phyloP scores from a whole-genome alignment of 2,329 filamentous ascomycete genomes.

The Sporothrix brunneoviolacea region DNA sequence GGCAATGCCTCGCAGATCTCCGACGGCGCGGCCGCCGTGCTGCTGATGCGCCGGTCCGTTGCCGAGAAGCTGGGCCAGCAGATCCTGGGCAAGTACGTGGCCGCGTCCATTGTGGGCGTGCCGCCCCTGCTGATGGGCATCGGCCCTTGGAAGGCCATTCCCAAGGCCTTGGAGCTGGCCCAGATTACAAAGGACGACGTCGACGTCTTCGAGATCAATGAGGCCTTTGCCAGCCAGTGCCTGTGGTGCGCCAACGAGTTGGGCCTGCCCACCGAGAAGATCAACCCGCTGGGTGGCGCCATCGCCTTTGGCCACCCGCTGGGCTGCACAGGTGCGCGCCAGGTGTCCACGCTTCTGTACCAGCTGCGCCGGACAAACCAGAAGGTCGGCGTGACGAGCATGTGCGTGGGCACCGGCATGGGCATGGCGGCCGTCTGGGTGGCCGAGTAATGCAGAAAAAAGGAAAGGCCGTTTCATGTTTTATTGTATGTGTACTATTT shows the following conservation, averaged over 20 bases:
- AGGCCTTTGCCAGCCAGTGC: conserved; percentile 94
- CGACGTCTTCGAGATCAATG: conserved; percentile 98
- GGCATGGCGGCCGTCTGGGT: conserved; percentile 97
- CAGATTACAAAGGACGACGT: conserved; percentile 84
- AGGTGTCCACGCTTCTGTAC: conserved; percentile 86
- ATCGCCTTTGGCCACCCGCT: conserved; percentile 95
- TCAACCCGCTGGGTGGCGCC: conserved; percentile 95
- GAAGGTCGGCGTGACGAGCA: conserved; percentile 85
- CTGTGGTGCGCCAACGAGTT: conserved; percentile 90
- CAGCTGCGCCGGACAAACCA: conserved; percentile 79
- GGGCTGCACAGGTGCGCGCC: conserved; percentile 87
- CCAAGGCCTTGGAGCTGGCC: conserved; percentile 80
- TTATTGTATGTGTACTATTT: neutral
- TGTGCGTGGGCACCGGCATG: conserved; percentile 97
- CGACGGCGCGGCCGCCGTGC: conserved; percentile 88
- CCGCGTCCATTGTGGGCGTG: conserved; percentile 79
- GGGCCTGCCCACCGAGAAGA: conserved; percentile 72
- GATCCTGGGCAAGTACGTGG: conserved; percentile 88
- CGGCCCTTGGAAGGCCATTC: conserved; percentile 93
- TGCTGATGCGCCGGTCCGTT: conserved; percentile 90
- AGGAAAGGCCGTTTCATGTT: neutral
- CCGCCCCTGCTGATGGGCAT: conserved; percentile 92
- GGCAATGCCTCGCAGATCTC: conserved; percentile 95
- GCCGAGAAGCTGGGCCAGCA: conserved; percentile 82
- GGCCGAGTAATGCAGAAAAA: conserved; percentile 58